Percentiles rank a stretch among this genome's conserved stretches.
Conservation (phyloP, 2,329 filamentous ascomycete species). For the Teratosphaeria epicoccoides region DNA sequence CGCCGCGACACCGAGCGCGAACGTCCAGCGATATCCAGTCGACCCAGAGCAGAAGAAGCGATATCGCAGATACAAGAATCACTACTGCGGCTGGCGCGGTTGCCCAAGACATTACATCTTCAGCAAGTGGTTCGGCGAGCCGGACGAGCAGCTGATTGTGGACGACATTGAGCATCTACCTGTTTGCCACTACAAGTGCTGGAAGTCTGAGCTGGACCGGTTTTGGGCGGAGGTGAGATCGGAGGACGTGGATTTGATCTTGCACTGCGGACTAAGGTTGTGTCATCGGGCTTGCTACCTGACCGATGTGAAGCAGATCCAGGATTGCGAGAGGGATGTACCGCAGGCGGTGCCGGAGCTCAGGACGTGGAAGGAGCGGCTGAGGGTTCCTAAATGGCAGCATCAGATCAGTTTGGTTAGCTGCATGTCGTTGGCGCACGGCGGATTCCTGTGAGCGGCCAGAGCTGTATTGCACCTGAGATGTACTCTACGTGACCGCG, state of each 20-base stretch:
- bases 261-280: background rate
- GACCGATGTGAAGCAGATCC: background rate
- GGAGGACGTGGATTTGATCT: background rate
- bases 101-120: background rate
- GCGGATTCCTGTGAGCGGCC: background rate
- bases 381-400: background rate
- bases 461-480: background rate
- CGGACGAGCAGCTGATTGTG: background rate
- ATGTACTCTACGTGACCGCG: background rate
- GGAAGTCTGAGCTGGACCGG: slow-evolving; percentile 1
- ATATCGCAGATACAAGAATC: background rate
- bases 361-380: background rate
- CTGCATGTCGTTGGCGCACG: background rate
- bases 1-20: background rate
- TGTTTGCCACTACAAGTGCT: slow-evolving; percentile 4
- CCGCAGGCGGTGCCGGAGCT: background rate
- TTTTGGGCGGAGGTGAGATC: background rate
- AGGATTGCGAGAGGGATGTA: background rate
- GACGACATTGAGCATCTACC: slow-evolving; percentile 3
- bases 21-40: background rate
- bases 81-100: slow-evolving; percentile 1
- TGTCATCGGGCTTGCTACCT: slow-evolving; percentile 4
- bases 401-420: background rate
- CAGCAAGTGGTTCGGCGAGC: background rate
- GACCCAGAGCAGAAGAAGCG: background rate